Percentiles rank a stretch among this genome's conserved stretches.
Conservation (phyloP, 1,139 yeast species). For the Yamadazyma trypodendri region DNA sequence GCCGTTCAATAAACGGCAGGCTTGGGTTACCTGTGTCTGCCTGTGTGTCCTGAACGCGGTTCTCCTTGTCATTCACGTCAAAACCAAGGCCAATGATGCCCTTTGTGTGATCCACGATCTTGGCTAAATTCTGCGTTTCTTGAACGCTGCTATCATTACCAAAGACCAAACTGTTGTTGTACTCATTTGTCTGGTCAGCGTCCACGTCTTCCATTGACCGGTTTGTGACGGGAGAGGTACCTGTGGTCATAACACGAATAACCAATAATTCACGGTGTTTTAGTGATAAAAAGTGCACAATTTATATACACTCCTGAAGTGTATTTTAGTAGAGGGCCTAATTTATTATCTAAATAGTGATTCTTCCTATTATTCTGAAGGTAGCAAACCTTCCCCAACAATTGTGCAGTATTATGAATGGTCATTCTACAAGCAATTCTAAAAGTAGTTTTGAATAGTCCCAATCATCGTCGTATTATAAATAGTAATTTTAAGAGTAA, state of each 20-base stretch:
- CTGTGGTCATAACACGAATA: not conserved
- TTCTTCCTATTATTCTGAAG: no score
- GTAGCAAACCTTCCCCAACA: no score
- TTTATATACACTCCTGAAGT: no score
- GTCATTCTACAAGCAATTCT: no score
- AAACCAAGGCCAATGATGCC: no score
- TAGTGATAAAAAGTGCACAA: no score
- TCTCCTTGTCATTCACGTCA: constrained; percentile 1
- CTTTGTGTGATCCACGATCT: not conserved
- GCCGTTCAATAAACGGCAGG: constrained; percentile 1
- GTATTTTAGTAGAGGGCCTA: no score
- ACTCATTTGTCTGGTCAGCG: constrained; percentile 13
- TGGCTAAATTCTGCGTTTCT: constrained; percentile 8
- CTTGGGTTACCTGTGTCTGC: not conserved
- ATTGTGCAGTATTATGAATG: no score
- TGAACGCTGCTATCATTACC: constrained; percentile 16
- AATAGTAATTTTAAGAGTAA: no score
- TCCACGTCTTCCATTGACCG: constrained; percentile 3
- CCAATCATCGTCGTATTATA: no score
- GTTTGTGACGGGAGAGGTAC: not conserved
- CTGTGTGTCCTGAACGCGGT: constrained; percentile 1
- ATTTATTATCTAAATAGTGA: no score
- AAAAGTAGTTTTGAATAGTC: no score
- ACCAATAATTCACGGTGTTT: not conserved
- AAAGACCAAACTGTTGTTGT: constrained; percentile 23